Base-by-base conservation (phyloP, 2,329 filamentous ascomycete genomes). In the Aureobasidium musti region DNA sequence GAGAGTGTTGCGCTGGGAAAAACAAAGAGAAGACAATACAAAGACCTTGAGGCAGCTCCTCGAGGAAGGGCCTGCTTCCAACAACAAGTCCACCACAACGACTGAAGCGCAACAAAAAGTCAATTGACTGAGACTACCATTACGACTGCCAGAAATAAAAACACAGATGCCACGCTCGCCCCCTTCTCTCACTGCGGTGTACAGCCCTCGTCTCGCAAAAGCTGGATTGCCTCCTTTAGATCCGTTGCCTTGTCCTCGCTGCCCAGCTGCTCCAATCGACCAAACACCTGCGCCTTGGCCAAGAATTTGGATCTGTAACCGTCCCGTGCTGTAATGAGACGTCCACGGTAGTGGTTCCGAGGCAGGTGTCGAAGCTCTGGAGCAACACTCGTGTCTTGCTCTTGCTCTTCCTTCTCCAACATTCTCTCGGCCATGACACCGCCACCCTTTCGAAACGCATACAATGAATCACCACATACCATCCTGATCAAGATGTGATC, bases 21-120 rank as follows among this genome's bases (percentile, higher is more conserved):
- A 61, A 21, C 53, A 71, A 13, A 71, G 71, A 47, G 74, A 76
- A 1, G 69, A 71, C 26, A 61, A 43, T 59, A 72, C 75, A 73
- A 77, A 74, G 69, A 76, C 69, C 5, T 65, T 80, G 69, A 73
- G 69, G 60, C 68, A 69, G 28, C 67, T 79, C 67, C 74, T 68
- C 65, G 73, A 76, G 67, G 72, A 73, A 54, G 67, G 8, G 13
- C 30, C 57, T 37, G 7, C 39, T 14, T 1, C 39, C n/a, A 33
- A 14, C n/a, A 33, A 14, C 6, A 10, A 19, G 26, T 30, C 35
- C n/a, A 56, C 33, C 1, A 17, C 21, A 8, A 2, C 23, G 13
- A 41, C 10, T 13, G 2, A 26, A n/a, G 39, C 8, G 39, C 54
- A 30, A 59, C 23, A 45, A 59, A 26, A 21, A 26, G 53, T 41